Conservation (phyloP, 768 basidiomycete species). For the Russula virescens region DNA sequence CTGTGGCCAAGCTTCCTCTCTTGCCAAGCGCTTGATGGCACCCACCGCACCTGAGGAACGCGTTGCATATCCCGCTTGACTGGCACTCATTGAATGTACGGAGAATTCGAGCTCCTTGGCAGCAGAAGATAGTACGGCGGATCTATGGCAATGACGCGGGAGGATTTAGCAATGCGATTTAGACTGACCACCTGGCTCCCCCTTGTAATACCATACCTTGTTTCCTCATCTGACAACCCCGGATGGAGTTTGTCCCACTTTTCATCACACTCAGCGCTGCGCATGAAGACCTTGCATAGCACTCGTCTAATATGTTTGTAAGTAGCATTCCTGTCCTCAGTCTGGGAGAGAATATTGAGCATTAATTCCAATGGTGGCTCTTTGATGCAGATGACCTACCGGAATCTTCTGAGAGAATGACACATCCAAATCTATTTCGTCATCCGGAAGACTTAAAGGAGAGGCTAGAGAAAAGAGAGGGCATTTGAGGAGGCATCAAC, state of each 20-base stretch:
- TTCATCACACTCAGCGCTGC: constrained; percentile 24
- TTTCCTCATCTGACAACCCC: constrained; percentile 28
- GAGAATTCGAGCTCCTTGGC: constrained; percentile 46
- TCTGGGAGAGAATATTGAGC: neutral
- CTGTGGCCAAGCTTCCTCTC: neutral
- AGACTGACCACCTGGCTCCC: neutral
- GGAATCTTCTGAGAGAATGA: constrained; percentile 40
- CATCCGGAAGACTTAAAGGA: constrained; percentile 28
- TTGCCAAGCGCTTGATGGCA: constrained; percentile 1
- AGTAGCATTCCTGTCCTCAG: constrained; percentile 23
- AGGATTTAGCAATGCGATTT: neutral
- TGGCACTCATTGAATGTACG: constrained; percentile 45
- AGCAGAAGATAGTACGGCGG: constrained; percentile 35
- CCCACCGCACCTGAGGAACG: constrained; percentile 2
- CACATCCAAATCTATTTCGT: constrained; percentile 36
- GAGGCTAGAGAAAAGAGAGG: neutral
- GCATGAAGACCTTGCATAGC: constrained; percentile 36
- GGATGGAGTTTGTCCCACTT: constrained; percentile 30
- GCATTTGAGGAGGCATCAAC: neutral
- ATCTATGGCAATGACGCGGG: constrained; percentile 30
- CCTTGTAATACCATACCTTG: constrained; percentile 1
- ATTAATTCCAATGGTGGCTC: neutral
- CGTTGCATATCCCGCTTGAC: constrained; percentile 44
- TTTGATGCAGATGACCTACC: constrained; percentile 27
- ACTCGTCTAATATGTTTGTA: constrained; percentile 39